phyloP scores from a whole-genome alignment of 148 eudicot genomes.

The Chenopodium suecicum region DNA sequence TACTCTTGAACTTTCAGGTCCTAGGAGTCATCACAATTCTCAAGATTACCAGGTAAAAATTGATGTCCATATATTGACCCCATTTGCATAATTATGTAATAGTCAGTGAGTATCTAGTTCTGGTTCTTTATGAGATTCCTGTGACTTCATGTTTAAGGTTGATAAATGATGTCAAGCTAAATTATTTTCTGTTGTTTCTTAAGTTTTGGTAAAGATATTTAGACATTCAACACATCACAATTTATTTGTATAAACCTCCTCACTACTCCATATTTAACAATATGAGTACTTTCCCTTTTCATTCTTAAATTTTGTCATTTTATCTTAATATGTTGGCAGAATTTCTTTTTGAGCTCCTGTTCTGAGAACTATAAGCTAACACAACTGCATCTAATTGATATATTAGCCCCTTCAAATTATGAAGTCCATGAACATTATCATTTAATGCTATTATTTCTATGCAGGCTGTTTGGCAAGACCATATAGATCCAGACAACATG shows the following conservation, averaged over 20 bases:
- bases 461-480: slow-evolving; percentile 85
- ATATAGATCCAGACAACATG: slow-evolving; percentile 87
- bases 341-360: neutral
- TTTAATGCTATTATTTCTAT: slow-evolving; percentile 3
- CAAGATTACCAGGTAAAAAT: slow-evolving; percentile 65
- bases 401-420: neutral
- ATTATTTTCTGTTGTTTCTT: neutral
- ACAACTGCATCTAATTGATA: neutral
- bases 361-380: no score
- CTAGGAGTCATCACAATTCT: slow-evolving; percentile 58
- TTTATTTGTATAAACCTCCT: neutral
- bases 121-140: neutral
- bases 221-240: neutral
- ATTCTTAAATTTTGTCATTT: neutral
- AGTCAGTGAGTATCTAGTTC: no score
- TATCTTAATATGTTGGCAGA: neutral
- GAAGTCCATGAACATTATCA: slow-evolving; percentile 7
- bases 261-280: neutral
- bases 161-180: neutral
- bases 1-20: slow-evolving; percentile 53
- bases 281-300: neutral
- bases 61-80: neutral
- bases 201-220: neutral
- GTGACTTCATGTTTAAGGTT: neutral
- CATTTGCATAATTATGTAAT: no score